phyloP scores from a whole-genome alignment of 2,329 filamentous ascomycete genomes.

The Penicillium sp. region DNA sequence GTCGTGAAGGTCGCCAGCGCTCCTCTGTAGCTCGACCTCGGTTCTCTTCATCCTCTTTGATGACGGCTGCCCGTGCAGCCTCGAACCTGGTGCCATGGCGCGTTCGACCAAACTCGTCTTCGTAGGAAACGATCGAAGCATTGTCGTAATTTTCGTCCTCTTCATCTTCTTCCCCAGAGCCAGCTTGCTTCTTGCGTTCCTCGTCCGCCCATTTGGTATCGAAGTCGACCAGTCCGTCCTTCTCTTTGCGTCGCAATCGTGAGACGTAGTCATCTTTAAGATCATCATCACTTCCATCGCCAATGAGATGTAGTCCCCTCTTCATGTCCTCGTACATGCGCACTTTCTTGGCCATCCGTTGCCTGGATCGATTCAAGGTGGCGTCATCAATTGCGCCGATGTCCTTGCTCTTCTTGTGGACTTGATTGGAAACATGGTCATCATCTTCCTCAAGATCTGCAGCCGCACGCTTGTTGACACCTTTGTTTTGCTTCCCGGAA shows the following conservation, averaged over 20 bases:
- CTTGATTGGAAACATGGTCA: conserved; percentile 62
- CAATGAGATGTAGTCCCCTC: conserved; percentile 77
- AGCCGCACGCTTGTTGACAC: conserved; percentile 66
- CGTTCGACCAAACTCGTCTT: conserved; percentile 90
- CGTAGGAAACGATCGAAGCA: conserved; percentile 78
- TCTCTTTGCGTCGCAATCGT: conserved; percentile 66
- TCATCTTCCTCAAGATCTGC: conserved; percentile 60
- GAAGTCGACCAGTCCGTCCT: conserved; percentile 78
- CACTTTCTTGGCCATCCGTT: conserved; percentile 89
- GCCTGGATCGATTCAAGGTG: conserved; percentile 69
- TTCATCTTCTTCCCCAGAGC: conserved; percentile 48
- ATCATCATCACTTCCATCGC: conserved; percentile 44
- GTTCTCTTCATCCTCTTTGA: conserved; percentile 43
- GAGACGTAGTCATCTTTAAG: conserved; percentile 48
- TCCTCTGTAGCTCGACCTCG: conserved; percentile 28
- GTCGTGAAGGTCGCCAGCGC: conserved; percentile 57
- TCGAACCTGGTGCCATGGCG: conserved; percentile 74
- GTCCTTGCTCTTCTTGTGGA: conserved; percentile 66
- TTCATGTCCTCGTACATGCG: conserved; percentile 89
- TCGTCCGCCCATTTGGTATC: conserved; percentile 91
- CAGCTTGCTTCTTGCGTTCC: conserved; percentile 48
- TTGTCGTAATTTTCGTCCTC: conserved; percentile 53
- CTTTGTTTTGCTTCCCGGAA: conserved; percentile 70
- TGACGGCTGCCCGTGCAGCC: conserved; percentile 67
- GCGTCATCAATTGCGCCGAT: conserved; percentile 66